phyloP scores from a whole-genome alignment of 2,329 filamentous ascomycete species.

The Colletotrichum limetticola region DNA sequence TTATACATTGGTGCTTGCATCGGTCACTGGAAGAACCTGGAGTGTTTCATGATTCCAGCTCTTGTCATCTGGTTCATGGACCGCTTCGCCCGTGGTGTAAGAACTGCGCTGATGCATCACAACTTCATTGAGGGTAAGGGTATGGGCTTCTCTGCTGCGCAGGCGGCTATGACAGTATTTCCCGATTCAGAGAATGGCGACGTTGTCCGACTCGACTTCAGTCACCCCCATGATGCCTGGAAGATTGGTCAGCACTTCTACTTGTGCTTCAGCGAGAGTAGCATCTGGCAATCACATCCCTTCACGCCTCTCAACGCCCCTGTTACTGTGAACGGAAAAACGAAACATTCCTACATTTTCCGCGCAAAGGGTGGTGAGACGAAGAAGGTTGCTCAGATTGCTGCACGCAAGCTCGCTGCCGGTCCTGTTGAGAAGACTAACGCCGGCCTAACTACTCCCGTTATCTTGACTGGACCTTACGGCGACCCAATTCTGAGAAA shows the following conservation, averaged over 20 bases:
- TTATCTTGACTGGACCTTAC: slow-evolving; percentile 73
- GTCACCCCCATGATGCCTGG: slow-evolving; percentile 71
- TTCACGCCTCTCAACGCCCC: slow-evolving; percentile 73
- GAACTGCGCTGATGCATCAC: slow-evolving; percentile 71
- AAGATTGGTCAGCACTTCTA: slow-evolving; percentile 77
- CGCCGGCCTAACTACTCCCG: slow-evolving; percentile 54
- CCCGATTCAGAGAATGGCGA: slow-evolving; percentile 66
- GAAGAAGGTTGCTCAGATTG: slow-evolving; percentile 60
- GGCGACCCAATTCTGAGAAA: slow-evolving; percentile 60
- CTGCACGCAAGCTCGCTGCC: slow-evolving; percentile 47
- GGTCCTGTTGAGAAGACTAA: slow-evolving; percentile 17
- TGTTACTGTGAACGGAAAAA: slow-evolving; percentile 47
- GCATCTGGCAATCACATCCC: slow-evolving; percentile 78
- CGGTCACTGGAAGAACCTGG: slow-evolving; percentile 77
- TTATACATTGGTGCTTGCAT: slow-evolving; percentile 81
- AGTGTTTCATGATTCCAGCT: slow-evolving; percentile 75
- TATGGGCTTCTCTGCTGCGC: slow-evolving; percentile 65
- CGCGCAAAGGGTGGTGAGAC: slow-evolving; percentile 71
- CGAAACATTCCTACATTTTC: slow-evolving; percentile 67
- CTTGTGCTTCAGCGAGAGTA: slow-evolving; percentile 73
- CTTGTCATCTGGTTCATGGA: slow-evolving; percentile 75
- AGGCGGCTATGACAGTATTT: slow-evolving; percentile 64
- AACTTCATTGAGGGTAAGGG: slow-evolving; percentile 56
- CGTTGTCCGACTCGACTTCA: slow-evolving; percentile 74
- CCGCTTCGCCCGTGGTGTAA: slow-evolving; percentile 65